Percentiles rank a stretch among this genome's conserved stretches.
Evolutionary conservation across 2,329 filamentous ascomycete species (phyloP).

Genomic region (Elsinoe perseae): DNA sequence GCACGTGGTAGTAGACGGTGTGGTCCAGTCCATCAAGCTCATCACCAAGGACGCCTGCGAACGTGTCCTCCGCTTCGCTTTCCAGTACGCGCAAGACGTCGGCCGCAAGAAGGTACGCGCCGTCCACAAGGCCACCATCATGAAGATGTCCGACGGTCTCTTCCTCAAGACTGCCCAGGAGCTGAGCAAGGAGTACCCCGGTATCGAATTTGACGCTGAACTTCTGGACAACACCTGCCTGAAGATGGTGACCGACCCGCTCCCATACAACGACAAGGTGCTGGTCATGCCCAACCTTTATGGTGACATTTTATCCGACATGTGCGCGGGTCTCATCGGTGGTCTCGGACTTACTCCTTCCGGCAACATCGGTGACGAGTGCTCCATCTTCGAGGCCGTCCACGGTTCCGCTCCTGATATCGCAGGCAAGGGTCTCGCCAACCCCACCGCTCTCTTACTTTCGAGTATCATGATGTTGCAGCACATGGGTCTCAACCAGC

Average conservation of each 20-base stretch:
- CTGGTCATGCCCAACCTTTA: conserved; percentile 97
- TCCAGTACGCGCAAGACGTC: conserved; percentile 92
- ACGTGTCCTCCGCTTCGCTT: conserved; percentile 92
- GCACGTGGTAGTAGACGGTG: conserved; percentile 94
- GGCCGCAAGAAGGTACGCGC: conserved; percentile 95
- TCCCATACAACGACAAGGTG: conserved; percentile 98
- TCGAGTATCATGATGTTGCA: conserved; percentile 99
- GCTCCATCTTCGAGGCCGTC: conserved; percentile 99
- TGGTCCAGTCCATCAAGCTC: conserved; percentile 99
- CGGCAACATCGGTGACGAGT: conserved; percentile 97
- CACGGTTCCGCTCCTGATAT: conserved; percentile 97
- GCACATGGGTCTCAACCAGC: conserved; percentile 84
- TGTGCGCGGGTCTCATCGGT: conserved; percentile 97
- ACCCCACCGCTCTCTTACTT: conserved; percentile 92
- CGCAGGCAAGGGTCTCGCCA: conserved; percentile 89
- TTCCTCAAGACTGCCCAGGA: conserved; percentile 83
- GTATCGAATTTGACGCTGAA: conserved; percentile 94
- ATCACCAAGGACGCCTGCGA: conserved; percentile 93
- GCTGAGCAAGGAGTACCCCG: conserved; percentile 89
- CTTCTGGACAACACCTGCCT: conserved; percentile 98
- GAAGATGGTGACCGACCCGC: conserved; percentile 95
- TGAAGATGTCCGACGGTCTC: conserved; percentile 99
- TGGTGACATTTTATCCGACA: conserved; percentile 98
- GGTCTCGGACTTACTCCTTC: conserved; percentile 95
- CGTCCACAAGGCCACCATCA: conserved; percentile 99